Conservation (phyloP, 331 rosid genomes). For the Dryas integrifolia region DNA sequence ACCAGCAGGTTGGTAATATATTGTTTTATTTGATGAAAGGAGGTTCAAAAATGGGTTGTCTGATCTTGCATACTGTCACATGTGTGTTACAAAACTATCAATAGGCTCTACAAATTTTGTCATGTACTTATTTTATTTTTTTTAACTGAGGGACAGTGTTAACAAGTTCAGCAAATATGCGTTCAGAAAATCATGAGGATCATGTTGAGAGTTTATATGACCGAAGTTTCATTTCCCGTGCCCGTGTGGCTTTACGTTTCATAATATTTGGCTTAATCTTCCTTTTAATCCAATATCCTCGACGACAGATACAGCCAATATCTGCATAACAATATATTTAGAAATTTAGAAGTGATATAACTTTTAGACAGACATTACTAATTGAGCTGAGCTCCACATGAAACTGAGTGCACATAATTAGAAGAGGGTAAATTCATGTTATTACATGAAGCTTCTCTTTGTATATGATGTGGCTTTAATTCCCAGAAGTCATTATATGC, state of each 20-base stretch:
- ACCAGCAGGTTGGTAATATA: slow-evolving; percentile 69
- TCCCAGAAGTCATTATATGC: background rate
- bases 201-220: background rate
- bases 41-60: background rate
- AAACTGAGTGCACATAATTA: background rate
- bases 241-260: background rate
- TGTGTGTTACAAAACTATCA: background rate
- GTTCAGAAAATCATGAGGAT: background rate
- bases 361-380: background rate
- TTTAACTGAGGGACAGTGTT: background rate
- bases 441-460: background rate
- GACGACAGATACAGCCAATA: background rate
- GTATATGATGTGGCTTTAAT: background rate
- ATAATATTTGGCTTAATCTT: background rate
- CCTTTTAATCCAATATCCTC: background rate
- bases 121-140: too few relatives aligned
- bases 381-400: background rate
- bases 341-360: background rate
- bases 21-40: slow-evolving; percentile 16
- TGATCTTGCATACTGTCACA: background rate
- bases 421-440: background rate
- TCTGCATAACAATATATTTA: background rate
- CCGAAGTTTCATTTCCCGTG: background rate
- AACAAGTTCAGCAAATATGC: background rate
- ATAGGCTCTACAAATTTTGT: background rate